phyloP scores from a whole-genome alignment of 257 asterid genomes.

The Eustoma russellianum region DNA sequence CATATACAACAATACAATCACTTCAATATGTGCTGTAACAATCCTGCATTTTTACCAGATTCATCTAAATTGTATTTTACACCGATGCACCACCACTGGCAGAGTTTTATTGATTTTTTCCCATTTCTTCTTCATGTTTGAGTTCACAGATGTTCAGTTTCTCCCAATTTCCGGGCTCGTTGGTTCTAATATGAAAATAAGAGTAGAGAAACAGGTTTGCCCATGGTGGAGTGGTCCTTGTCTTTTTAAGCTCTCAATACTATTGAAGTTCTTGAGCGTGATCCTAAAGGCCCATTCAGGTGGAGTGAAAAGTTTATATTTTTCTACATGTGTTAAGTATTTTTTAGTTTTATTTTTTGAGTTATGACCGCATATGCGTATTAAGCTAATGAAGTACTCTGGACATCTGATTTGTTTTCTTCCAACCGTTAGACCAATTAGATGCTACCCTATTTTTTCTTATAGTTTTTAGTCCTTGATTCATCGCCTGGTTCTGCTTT shows the following conservation, averaged over 20 bases:
- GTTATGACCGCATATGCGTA: too few relatives aligned
- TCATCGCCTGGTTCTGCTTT: too few relatives aligned
- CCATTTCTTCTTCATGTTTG: constrained; percentile 8
- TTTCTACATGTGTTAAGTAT: neutral
- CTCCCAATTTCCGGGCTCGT: constrained; percentile 88
- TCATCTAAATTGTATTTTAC: too few relatives aligned
- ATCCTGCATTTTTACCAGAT: too few relatives aligned
- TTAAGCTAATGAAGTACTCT: too few relatives aligned
- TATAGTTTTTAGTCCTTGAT: too few relatives aligned
- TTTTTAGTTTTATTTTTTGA: neutral
- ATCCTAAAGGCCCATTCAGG: constrained; percentile 94
- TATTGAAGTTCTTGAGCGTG: constrained; percentile 65
- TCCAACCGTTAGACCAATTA: too few relatives aligned
- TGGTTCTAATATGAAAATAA: constrained; percentile 67
- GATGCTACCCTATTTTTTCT: too few relatives aligned
- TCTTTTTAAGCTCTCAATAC: constrained; percentile 86
- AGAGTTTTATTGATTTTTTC: neutral
- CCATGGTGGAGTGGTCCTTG: constrained; percentile 89
- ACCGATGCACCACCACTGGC: too few relatives aligned
- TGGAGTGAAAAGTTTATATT: constrained; percentile 8
- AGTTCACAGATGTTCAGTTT: constrained; percentile 67
- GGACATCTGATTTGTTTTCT: too few relatives aligned
- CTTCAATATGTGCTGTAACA: too few relatives aligned
- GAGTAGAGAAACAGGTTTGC: constrained; percentile 50
- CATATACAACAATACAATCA: too few relatives aligned